These are phyloP conservation scores for Leptographium wingfieldii DNA, from an alignment of 2,329 filamentous ascomycete genomes.

Conservation along the genomic window DNA sequence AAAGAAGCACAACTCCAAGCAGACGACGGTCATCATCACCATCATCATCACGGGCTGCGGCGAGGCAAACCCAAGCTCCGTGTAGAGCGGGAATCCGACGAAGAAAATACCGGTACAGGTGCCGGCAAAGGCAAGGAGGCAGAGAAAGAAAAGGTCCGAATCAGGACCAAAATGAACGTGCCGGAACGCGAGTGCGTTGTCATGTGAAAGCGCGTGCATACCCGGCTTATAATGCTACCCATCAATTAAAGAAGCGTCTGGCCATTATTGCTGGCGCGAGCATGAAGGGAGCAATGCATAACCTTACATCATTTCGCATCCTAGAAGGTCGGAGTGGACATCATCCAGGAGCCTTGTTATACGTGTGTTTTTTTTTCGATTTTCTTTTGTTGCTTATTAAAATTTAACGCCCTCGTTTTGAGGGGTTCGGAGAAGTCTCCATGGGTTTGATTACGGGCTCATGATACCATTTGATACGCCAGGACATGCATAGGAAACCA, in stretches of 20 bases:
- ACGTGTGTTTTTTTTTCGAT: not conserved
- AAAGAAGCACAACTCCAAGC: not conserved
- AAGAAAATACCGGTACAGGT: not conserved
- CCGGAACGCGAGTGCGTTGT: conserved; percentile 21
- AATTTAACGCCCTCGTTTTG: not conserved
- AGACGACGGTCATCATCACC: conserved; percentile 5
- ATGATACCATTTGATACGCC: not conserved
- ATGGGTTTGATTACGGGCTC: not conserved
- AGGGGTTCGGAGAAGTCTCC: not conserved
- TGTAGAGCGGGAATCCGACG: conserved; percentile 3
- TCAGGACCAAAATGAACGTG: conserved; percentile 11
- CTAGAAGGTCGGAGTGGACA: not conserved
- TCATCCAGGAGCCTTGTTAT: not conserved
- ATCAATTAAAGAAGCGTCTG: not conserved
- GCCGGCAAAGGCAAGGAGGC: conserved; percentile 15
- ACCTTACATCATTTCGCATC: not conserved
- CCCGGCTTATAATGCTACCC: not conserved
- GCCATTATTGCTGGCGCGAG: not conserved
- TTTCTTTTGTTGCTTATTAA: not conserved
- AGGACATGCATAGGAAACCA: not conserved
- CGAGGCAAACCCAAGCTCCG: conserved; percentile 11
- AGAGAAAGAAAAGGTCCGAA: conserved; percentile 15
- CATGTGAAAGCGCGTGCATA: conserved; percentile 14
- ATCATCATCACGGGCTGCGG: conserved; percentile 11
- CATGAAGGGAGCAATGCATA: not conserved